These are phyloP conservation scores for Claviceps sp. DNA, from an alignment of 2,329 filamentous ascomycete genomes.

Conservation along the genomic window DNA sequence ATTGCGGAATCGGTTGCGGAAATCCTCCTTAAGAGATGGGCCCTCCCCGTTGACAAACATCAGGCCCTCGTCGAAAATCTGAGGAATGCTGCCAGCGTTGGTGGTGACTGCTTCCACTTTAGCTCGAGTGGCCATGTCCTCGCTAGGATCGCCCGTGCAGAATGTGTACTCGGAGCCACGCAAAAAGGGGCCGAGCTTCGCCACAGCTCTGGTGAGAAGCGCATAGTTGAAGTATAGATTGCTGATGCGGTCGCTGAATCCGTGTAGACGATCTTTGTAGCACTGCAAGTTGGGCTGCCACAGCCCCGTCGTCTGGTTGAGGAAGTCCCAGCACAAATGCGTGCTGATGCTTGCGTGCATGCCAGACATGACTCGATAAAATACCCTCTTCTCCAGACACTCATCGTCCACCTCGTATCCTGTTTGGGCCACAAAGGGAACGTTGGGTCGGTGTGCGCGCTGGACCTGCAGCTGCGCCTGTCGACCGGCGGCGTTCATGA, in stretches of 20 bases:
- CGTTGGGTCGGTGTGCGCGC: conserved; percentile 30
- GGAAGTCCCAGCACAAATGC: conserved; percentile 88
- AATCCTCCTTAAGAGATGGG: conserved; percentile 83
- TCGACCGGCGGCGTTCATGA: conserved; percentile 44
- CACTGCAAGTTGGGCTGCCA: conserved; percentile 87
- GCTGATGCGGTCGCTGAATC: conserved; percentile 78
- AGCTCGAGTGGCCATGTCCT: conserved; percentile 66
- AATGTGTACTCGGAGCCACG: conserved; percentile 63
- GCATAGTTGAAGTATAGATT: conserved; percentile 99
- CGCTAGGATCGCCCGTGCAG: conserved; percentile 70
- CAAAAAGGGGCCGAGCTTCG: conserved; percentile 76
- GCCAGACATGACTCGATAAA: conserved; percentile 86
- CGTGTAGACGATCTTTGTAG: conserved; percentile 76
- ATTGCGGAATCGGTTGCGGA: conserved; percentile 93
- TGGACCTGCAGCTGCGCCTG: conserved; percentile 47
- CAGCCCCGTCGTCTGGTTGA: conserved; percentile 86
- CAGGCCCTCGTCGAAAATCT: conserved; percentile 86
- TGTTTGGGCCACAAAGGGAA: conserved; percentile 47
- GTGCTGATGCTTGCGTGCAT: conserved; percentile 98
- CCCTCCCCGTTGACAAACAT: conserved; percentile 80
- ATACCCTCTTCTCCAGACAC: conserved; percentile 96
- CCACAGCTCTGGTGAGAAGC: conserved; percentile 78
- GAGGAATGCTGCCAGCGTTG: conserved; percentile 52
- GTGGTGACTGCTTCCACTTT: conserved; percentile 69
- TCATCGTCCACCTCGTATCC: conserved; percentile 73